Conservation (phyloP, 2,329 filamentous ascomycete species). For the Aspergillus pseudoterreus region DNA sequence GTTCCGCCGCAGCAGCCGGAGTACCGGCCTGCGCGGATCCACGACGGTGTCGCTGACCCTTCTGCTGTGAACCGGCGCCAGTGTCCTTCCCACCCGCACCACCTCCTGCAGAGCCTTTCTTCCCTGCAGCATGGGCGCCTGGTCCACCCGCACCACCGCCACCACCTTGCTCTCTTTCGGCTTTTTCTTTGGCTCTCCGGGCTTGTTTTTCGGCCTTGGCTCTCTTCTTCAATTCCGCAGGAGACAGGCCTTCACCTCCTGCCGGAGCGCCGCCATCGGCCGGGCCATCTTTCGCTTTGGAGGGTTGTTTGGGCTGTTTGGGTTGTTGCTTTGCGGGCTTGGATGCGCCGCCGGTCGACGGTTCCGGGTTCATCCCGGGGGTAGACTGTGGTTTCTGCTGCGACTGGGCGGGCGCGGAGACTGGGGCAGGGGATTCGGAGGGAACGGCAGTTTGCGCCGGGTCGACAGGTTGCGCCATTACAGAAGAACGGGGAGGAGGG, state of each 20-base stretch:
- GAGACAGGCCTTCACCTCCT: conserved; percentile 35
- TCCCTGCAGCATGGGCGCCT: conserved; percentile 16
- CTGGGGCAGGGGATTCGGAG: conserved; percentile 15
- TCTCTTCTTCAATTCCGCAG: conserved; percentile 79
- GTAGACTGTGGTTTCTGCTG: conserved; percentile 11
- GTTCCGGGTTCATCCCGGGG: conserved; percentile 15
- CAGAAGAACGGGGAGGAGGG: conserved; percentile 17
- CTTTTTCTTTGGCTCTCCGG: conserved; percentile 69
- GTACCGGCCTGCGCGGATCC: conserved; percentile 35
- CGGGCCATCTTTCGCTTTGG: conserved; percentile 23
- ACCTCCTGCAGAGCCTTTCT: conserved; percentile 27
- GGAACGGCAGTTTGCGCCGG: conserved; percentile 16
- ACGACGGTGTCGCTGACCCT: conserved; percentile 32
- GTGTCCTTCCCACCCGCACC: conserved; percentile 17
- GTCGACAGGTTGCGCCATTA: conserved; percentile 26
- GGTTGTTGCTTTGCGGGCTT: conserved; percentile 15
- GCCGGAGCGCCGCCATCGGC: conserved; percentile 21
- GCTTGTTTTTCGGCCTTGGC: conserved; percentile 91
- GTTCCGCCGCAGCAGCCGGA: conserved; percentile 35
- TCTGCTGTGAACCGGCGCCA: conserved; percentile 23
- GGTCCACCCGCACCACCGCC: conserved; percentile 24
- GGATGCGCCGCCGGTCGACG: conserved; percentile 20
- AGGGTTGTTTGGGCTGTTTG: conserved; percentile 13
- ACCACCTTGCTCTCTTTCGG: conserved; percentile 46
- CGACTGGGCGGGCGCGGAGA: conserved; percentile 2